Percentiles rank a stretch among this genome's conserved stretches.
phyloP scores from a whole-genome alignment of 805 yeast species.

The Lipomyces sp. region DNA sequence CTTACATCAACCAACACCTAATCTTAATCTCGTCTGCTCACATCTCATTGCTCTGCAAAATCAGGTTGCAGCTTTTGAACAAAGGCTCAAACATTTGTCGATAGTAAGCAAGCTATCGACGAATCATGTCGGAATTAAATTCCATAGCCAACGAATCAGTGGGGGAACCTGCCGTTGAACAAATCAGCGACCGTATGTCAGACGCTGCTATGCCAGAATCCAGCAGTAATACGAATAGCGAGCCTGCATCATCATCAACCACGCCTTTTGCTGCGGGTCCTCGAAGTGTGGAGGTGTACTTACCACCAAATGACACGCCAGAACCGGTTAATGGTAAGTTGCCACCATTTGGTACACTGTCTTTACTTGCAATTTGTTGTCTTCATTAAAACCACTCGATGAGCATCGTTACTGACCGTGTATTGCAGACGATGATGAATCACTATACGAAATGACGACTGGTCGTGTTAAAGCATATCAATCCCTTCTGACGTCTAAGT shows the following conservation, averaged over 20 bases:
- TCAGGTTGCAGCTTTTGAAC: background rate
- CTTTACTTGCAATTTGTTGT: background rate
- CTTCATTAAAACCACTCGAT: background rate
- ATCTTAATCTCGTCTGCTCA: background rate
- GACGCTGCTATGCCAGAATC: background rate
- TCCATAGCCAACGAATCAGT: background rate
- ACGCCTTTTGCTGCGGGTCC: background rate
- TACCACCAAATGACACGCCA: slow-evolving; percentile 14
- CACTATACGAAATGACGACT: slow-evolving; percentile 37
- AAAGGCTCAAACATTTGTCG: background rate
- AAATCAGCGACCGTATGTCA: background rate
- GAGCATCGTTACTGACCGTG: background rate
- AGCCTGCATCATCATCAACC: background rate
- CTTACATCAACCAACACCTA: background rate
- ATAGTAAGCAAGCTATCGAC: background rate
- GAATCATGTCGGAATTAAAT: background rate
- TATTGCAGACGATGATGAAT: slow-evolving; percentile 33
- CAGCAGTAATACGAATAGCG: background rate
- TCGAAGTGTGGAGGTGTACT: slow-evolving; percentile 21
- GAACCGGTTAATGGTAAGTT: slow-evolving; percentile 18
- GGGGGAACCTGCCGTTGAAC: background rate
- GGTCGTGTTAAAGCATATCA: slow-evolving; percentile 38
- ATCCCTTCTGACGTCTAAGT: slow-evolving; percentile 34
- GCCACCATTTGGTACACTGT: background rate
- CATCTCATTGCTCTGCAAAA: background rate